Percentiles rank a stretch among this genome's conserved stretches.
Evolutionary conservation across 2,329 filamentous ascomycete species (phyloP).

Genomic region (Huntiella savannae): DNA sequence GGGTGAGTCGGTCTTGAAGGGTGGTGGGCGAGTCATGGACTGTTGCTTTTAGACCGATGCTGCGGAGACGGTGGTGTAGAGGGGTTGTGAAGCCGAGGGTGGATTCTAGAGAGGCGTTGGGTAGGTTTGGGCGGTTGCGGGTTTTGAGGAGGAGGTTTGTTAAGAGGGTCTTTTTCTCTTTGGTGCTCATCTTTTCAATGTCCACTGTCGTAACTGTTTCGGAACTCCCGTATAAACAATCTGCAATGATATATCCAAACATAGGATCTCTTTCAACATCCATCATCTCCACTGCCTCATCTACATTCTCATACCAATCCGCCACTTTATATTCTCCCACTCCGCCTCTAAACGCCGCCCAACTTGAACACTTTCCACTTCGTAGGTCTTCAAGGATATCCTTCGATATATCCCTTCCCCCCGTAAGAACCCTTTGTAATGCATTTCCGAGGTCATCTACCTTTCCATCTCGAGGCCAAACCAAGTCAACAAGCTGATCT

Average conservation of each 20-base stretch:
- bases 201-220: too few relatives aligned
- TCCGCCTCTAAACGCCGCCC: conserved; percentile 3
- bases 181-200: not conserved
- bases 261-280: not conserved
- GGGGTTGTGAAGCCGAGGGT: not conserved
- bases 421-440: too few relatives aligned
- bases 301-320: conserved; percentile 10
- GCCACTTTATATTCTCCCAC: conserved; percentile 1
- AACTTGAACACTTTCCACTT: not conserved
- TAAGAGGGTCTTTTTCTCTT: not conserved
- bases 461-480: not conserved
- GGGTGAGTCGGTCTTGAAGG: not conserved
- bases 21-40: not conserved
- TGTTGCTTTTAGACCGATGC: conserved; percentile 9
- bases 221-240: too few relatives aligned
- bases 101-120: not conserved
- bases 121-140: not conserved
- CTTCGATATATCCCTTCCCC: not conserved
- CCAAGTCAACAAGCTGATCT: not conserved
- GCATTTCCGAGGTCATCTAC: not conserved
- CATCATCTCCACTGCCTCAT: conserved; percentile 1
- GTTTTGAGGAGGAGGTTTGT: too few relatives aligned
- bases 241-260: too few relatives aligned
- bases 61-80: conserved; percentile 3
- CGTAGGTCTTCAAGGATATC: not conserved